phyloP scores from a whole-genome alignment of 2,329 filamentous ascomycete genomes.

The Fusarium pseudoanthophilum region DNA sequence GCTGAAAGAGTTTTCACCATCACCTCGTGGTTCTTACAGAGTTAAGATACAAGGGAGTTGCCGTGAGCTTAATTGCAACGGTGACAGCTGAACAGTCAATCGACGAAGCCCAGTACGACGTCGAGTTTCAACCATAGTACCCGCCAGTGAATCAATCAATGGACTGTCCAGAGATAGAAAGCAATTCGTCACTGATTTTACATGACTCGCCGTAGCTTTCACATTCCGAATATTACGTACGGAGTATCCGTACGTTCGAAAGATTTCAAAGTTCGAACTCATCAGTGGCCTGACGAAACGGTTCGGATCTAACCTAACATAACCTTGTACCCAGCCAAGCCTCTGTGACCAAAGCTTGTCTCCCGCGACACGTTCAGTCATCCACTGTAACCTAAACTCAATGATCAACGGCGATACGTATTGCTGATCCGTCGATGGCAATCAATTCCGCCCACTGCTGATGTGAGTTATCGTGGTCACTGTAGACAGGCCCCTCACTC shows the following conservation, averaged over 20 bases:
- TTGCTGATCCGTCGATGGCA: conserved; percentile 18
- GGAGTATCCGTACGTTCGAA: neutral
- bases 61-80: neutral
- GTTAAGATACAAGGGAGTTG: neutral
- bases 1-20: conserved; percentile 2
- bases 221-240: neutral
- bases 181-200: neutral
- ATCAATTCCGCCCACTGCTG: conserved; percentile 8
- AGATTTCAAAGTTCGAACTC: neutral
- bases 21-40: neutral
- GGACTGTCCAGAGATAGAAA: neutral
- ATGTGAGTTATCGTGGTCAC: neutral
- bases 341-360: conserved; percentile 26
- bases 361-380: conserved; percentile 1
- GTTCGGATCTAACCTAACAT: conserved; percentile 11
- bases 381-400: conserved; percentile 2
- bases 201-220: neutral
- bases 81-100: neutral
- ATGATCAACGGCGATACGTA: conserved; percentile 16
- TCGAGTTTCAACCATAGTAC: neutral
- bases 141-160: neutral
- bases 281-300: neutral
- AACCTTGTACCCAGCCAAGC: conserved; percentile 7
- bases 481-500: neutral
- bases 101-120: neutral